Base-by-base conservation (phyloP, 352 stramenopile species). In the Thraustochytrium sp. region DNA sequence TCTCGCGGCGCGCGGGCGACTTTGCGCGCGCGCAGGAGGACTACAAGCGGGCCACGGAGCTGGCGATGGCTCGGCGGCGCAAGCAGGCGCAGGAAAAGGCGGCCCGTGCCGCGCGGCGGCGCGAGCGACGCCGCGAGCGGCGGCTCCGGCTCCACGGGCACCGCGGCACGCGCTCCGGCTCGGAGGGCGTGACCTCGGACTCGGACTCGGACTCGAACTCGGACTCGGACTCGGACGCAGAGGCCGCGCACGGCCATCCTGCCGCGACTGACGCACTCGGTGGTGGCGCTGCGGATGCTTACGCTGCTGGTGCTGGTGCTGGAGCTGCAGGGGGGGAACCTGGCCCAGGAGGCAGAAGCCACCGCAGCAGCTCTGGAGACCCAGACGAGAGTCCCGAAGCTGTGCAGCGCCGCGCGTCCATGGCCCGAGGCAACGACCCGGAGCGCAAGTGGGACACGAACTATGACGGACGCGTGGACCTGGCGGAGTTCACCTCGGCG, bases 401-500 rank as follows among this genome's bases (percentile, higher is more conserved):
- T n/a, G n/a, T n/a, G n/a, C n/a, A n/a, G n/a, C n/a, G n/a, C n/a
- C n/a, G n/a, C n/a, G n/a, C 36, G 36, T 49, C 34, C 59, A 72
- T 49, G 36, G 21, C 34, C 13, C 26, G 46, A 44, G 11, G 5
- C 59, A 26, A 11, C 34, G 21, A 46, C 11, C 42, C 21, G 8
- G 26, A 72, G 26, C 29, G 36, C 5, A 61, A 64, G 53, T 80
- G 68, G 68, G 68, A 80, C 68, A 80, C 68, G 8, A 80, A 80
- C 34, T 80, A 53, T 26, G 68, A 80, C 31, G 68, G 68, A 5
- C 68, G 68, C 23, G 44, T 80, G 8, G 68, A 80, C 49, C 46
- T 80, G 23, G 68, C 68, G 13, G 68, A 80, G 31, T 80, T 80
- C 51, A 80, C 68, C 3, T 61, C 68, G 0, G 68, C 68, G 2